A percentile compares a stretch with the other conserved stretches of the same genome.
Evolutionary conservation across 2,329 filamentous ascomycete species (phyloP).

Genomic region (Myriosclerotinia scirpicola): DNA sequence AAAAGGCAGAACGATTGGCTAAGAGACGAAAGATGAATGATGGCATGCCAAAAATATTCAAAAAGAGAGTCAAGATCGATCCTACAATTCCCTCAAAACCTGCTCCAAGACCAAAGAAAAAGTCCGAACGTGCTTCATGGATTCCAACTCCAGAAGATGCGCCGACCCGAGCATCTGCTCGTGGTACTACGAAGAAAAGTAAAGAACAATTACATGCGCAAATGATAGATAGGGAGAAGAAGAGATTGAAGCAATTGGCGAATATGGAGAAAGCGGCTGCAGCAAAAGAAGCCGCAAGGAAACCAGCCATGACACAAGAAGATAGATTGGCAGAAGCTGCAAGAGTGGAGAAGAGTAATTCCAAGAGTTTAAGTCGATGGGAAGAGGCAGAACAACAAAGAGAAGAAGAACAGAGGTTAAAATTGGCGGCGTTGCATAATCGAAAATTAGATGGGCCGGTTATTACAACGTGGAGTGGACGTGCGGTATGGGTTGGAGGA

Average conservation of each 20-base stretch:
- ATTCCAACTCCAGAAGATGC: conserved; percentile 62
- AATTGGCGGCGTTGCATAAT: conserved; percentile 83
- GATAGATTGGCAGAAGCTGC: conserved; percentile 82
- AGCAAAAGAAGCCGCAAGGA: conserved; percentile 68
- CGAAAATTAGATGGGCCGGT: conserved; percentile 85
- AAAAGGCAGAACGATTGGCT: conserved; percentile 63
- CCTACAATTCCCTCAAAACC: conserved; percentile 46
- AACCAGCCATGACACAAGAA: conserved; percentile 83
- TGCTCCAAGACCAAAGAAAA: conserved; percentile 58
- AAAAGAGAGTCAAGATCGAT: conserved; percentile 76
- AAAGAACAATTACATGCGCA: conserved; percentile 61
- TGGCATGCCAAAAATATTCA: conserved; percentile 66
- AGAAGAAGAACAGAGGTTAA: conserved; percentile 78
- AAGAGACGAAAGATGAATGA: conserved; percentile 83
- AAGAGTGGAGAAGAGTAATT: conserved; percentile 79
- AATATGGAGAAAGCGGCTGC: conserved; percentile 61
- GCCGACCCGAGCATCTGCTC: conserved; percentile 60
- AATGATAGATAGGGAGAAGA: conserved; percentile 70
- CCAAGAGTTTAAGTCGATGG: conserved; percentile 89
- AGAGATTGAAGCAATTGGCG: conserved; percentile 68
- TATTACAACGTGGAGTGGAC: conserved; percentile 91
- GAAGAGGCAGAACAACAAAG: conserved; percentile 88
- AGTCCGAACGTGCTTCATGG: conserved; percentile 70
- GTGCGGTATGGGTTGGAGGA: conserved; percentile 76
- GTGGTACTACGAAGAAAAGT: conserved; percentile 62